phyloP scores from a whole-genome alignment of 2,329 filamentous ascomycete species.

The Monosporascus ibericus region DNA sequence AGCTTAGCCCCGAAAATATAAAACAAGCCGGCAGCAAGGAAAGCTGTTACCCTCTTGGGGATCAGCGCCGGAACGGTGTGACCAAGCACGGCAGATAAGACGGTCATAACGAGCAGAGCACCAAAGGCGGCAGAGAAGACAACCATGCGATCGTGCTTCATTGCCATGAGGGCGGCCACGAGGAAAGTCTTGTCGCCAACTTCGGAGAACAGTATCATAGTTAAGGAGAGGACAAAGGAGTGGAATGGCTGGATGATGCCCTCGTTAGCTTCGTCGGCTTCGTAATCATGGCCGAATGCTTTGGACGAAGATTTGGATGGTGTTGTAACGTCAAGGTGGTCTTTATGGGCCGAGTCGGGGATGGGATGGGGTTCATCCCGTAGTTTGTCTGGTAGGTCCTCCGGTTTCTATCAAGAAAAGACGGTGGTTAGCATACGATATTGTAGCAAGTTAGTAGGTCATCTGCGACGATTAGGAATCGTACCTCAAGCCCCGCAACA shows the following conservation, averaged over 20 bases:
- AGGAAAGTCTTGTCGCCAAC: constrained; percentile 98
- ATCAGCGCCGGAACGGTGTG: constrained; percentile 88
- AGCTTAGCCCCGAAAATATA: constrained; percentile 82
- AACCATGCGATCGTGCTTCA: constrained; percentile 90
- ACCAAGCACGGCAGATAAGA: constrained; percentile 85
- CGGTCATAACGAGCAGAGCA: constrained; percentile 88
- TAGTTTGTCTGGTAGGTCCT: constrained; percentile 71
- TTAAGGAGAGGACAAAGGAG: constrained; percentile 85
- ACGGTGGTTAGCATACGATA: constrained; percentile 11
- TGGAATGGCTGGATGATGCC: constrained; percentile 75
- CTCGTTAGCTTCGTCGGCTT: constrained; percentile 36
- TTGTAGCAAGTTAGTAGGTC: not conserved
- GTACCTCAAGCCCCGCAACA: constrained; percentile 53
- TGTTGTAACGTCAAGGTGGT: constrained; percentile 51
- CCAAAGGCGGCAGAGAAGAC: constrained; percentile 95
- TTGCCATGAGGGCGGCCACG: constrained; percentile 95
- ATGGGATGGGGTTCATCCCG: constrained; percentile 68
- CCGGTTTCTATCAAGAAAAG: constrained; percentile 58
- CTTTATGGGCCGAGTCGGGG: constrained; percentile 59
- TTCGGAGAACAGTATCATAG: constrained; percentile 97
- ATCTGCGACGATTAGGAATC: constrained; percentile 10
- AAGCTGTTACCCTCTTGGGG: constrained; percentile 83
- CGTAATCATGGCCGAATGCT: constrained; percentile 28
- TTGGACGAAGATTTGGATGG: constrained; percentile 26
- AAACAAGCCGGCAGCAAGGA: constrained; percentile 80